phyloP scores from a whole-genome alignment of 768 basidiomycete genomes.

The Hortiboletus flavorubellus region DNA sequence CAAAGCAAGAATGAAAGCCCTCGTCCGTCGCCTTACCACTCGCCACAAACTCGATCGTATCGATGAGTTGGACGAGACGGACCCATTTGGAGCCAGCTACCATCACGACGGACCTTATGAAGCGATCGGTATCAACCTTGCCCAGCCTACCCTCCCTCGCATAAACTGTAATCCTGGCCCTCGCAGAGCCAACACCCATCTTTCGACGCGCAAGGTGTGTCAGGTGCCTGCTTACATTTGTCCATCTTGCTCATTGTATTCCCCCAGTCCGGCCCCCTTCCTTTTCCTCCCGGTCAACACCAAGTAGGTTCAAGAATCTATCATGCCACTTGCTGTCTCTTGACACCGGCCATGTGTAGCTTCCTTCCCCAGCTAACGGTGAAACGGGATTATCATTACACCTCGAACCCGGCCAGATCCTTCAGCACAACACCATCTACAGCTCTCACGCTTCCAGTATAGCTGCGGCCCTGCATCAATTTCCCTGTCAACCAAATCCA shows the following conservation, averaged over 20 bases:
- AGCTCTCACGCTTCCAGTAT: background rate
- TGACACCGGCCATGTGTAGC: conserved; percentile 13
- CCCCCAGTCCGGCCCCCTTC: conserved; percentile 14
- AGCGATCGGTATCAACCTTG: conserved; percentile 38
- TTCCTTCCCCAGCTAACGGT: background rate
- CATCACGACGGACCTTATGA: conserved; percentile 81
- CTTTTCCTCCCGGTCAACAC: conserved; percentile 7
- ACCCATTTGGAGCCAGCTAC: conserved; percentile 58
- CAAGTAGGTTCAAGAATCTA: conserved; percentile 16
- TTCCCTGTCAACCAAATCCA: conserved; percentile 3
- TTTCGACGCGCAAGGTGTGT: conserved; percentile 23
- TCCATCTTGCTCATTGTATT: conserved; percentile 7
- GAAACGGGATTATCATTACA: conserved; percentile 44
- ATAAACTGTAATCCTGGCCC: background rate
- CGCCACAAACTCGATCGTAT: conserved; percentile 55
- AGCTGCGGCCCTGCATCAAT: background rate
- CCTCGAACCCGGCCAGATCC: conserved; percentile 54
- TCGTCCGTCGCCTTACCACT: conserved; percentile 26
- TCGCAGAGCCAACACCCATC: background rate
- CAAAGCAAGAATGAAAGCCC: conserved; percentile 24
- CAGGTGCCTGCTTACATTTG: background rate
- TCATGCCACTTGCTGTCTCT: background rate
- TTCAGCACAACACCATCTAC: conserved; percentile 37
- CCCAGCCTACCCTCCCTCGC: conserved; percentile 8
- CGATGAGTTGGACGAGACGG: conserved; percentile 76